Evolutionary conservation across 164 flowering plant species (phyloP).

Genomic region (Nymphaea colorata): DNA sequence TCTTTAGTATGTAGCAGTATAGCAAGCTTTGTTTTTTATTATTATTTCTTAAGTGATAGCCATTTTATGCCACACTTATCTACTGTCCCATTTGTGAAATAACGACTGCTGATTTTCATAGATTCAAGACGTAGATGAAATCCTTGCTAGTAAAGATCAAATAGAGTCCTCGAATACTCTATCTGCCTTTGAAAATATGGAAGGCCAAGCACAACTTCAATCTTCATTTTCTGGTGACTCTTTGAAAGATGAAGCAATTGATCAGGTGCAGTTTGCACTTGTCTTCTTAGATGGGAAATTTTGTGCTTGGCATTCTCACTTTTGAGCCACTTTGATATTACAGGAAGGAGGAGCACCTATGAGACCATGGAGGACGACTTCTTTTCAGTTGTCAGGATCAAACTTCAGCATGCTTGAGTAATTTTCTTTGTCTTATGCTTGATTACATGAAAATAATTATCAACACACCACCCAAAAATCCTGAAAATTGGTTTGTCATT

Average conservation of each 20-base stretch:
- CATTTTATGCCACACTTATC: not conserved
- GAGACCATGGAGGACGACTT: not conserved
- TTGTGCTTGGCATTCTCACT: not conserved
- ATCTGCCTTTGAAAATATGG: constrained; percentile 18
- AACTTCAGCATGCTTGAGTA: not conserved
- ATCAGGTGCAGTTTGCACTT: constrained; percentile 17
- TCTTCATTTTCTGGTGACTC: not conserved
- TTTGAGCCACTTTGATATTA: not conserved
- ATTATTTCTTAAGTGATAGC: not conserved
- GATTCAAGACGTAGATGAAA: constrained; percentile 69
- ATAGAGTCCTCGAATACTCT: constrained; percentile 29
- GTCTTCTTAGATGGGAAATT: not conserved
- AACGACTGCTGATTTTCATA: constrained; percentile 11
- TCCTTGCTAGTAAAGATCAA: constrained; percentile 24
- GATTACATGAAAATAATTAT: no score
- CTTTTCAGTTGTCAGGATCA: not conserved
- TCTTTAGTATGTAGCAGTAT: constrained; percentile 43
- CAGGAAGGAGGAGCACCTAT: not conserved
- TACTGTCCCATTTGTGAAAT: not conserved
- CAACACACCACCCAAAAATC: constrained; percentile 1
- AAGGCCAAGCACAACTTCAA: constrained; percentile 14
- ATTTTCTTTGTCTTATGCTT: not conserved
- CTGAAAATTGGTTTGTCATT: not conserved
- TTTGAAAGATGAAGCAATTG: constrained; percentile 16
- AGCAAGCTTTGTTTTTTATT: not conserved